Base-by-base conservation (phyloP, 2,329 filamentous ascomycete species). In the Thielaviopsis populi region DNA sequence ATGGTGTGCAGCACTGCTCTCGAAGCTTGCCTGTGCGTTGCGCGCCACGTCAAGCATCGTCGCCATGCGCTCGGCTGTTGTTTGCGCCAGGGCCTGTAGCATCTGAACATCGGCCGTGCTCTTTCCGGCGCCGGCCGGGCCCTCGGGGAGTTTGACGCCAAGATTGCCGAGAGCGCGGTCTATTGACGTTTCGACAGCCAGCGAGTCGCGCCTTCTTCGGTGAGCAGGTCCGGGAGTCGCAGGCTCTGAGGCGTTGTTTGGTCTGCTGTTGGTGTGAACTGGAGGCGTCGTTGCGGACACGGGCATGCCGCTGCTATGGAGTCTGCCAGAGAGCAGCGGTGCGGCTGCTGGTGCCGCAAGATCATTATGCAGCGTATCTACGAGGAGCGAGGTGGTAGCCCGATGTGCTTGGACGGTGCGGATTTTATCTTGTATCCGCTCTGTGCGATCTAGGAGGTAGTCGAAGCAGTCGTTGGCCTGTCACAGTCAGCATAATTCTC, bases 401-500 rank as follows among this genome's bases (percentile, higher is more conserved):
- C 17, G 41, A 11, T 61, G 59, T n/a, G 41, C 30, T 33, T 61
- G 59, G 22, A 46, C 24, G 8, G 59, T 46, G 30, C 19, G 17
- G 7, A 61, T 10, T n/a, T 37, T 30, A 11, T 42, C 41, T 33
- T 33, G 17, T 19, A 61, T 11, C 7, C 24, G 37, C 41, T 43
- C 17, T 13, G 24, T 53, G 30, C 61, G 48, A 56, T 77, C 76
- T n/a, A 64, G 56, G n/a, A 60, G 30, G 22, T 54, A 17, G 11
- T 76, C 73, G 1, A 84, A 73, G 66, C 80, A 83, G 22, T 78
- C 74, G 42, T 78, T 73, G 22, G 83, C 77, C 80, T 83, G 56
- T 5, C 0, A 17, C 0, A 2, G 67, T 74, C 50, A 74, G 72
- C 37, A 59, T 56, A 37, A 37, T 33, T 56, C 24, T 56, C 24